phyloP scores from a whole-genome alignment of 2,329 filamentous ascomycete genomes.

The Microcyclosporella mali region DNA sequence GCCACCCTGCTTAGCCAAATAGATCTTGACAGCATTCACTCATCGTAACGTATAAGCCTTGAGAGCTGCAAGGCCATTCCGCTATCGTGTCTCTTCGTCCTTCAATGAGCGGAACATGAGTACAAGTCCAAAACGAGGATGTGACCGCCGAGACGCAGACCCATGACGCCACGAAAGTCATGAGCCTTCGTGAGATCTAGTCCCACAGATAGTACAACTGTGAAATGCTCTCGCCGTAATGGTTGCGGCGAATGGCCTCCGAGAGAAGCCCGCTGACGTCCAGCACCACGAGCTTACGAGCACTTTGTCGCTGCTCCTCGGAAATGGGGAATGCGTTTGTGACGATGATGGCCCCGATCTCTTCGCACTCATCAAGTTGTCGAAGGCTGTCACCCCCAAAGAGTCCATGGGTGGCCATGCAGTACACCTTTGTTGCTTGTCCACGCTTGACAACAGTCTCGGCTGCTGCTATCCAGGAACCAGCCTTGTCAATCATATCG shows the following conservation, averaged over 20 bases:
- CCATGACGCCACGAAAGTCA: too few relatives aligned
- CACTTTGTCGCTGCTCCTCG: slow-evolving; percentile 61
- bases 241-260: slow-evolving; percentile 90
- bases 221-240: slow-evolving; percentile 81
- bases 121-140: too few relatives aligned
- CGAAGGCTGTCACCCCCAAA: slow-evolving; percentile 86
- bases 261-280: slow-evolving; percentile 82
- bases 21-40: too few relatives aligned
- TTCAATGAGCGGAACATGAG: too few relatives aligned
- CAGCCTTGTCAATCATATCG: slow-evolving; percentile 97
- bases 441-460: slow-evolving; percentile 95
- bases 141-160: too few relatives aligned
- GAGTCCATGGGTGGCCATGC: slow-evolving; percentile 92
- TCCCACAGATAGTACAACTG: slow-evolving; percentile 44
- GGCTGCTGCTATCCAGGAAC: slow-evolving; percentile 93
- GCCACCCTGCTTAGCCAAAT: too few relatives aligned
- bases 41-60: too few relatives aligned
- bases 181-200: slow-evolving; percentile 5
- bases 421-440: slow-evolving; percentile 87
- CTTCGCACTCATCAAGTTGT: slow-evolving; percentile 85
- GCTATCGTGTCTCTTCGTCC: too few relatives aligned
- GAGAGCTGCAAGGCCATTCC: too few relatives aligned
- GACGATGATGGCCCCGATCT: slow-evolving; percentile 88
- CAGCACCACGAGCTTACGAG: slow-evolving; percentile 79
- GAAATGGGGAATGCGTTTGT: slow-evolving; percentile 96